A percentile compares a stretch with the other conserved stretches of the same genome.
Conservation (phyloP, 2,329 filamentous ascomycete genomes). For the Cytospora mali region DNA sequence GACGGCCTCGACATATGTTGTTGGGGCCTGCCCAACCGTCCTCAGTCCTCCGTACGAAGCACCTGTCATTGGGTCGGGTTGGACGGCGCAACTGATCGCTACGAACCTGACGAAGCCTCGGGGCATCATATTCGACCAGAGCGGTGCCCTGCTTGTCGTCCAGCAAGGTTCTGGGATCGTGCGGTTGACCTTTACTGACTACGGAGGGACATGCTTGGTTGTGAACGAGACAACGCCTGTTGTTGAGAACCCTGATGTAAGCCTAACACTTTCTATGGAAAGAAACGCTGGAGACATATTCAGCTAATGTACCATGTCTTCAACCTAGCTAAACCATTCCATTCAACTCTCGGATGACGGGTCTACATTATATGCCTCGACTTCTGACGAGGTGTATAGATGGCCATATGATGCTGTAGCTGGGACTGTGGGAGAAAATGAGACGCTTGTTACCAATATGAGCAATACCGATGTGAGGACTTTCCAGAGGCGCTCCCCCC, state of each 20-base stretch:
- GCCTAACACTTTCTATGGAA: too few species aligned
- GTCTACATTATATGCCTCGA: conserved; percentile 60
- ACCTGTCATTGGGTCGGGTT: conserved; percentile 38
- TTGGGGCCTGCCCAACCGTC: conserved; percentile 31
- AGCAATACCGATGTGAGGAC: conserved; percentile 48
- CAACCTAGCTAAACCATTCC: conserved; percentile 55
- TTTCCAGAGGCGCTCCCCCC: neutral
- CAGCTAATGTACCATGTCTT: neutral
- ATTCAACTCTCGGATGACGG: conserved; percentile 57
- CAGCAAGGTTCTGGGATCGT: conserved; percentile 47
- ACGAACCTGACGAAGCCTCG: conserved; percentile 44
- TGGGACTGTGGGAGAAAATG: conserved; percentile 48
- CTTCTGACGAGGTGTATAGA: conserved; percentile 58
- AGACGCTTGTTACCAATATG: conserved; percentile 65
- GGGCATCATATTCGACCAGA: conserved; percentile 48
- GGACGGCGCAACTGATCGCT: conserved; percentile 40
- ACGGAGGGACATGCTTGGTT: conserved; percentile 46
- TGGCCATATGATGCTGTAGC: conserved; percentile 66
- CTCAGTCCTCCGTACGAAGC: conserved; percentile 34
- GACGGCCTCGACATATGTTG: neutral
- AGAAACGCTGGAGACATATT: too few species aligned
- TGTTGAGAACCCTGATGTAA: conserved; percentile 41
- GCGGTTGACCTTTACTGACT: conserved; percentile 45
- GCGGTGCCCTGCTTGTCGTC: conserved; percentile 50
- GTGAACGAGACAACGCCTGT: conserved; percentile 41